Evolutionary conservation across 1,284 basidiomycete species (phyloP), one percentile per base, ranked within the genome.

Genomic region (Papiliotrema fonsecae): DNA sequence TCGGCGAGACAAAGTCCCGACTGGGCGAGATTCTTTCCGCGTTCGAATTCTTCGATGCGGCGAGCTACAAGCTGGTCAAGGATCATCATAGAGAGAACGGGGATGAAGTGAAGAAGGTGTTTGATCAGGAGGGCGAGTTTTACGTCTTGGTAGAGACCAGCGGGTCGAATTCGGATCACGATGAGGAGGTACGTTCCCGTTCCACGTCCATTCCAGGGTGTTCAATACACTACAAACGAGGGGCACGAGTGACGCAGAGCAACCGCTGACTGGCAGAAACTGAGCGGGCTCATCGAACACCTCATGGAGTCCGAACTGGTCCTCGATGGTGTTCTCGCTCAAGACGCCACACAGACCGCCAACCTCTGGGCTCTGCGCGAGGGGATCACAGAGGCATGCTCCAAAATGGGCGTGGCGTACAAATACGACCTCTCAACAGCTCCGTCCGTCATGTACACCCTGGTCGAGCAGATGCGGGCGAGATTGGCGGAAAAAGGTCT

Each of bases 361-460:
- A 85, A 86, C 0, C 75, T 98, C 2, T 98, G 96, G 96, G 83
- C 85, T 1, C 78, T 98, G 16, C 86, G 96, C n/a, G 96, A 99
- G 75, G 84, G 86, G 34, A 81, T 98, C 21, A 86, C 96, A 2
- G 96, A 98, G 72, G 88, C 93, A 1, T 82, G 89, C 2, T 88
- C 88, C 24, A 97, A 97, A 72, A 85, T 90, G 67, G 96, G 96
- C 39, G 90, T 90, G 60, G 85, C 87, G 5, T 98, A 96, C 79
- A 99, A 99, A 77, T 98, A 98, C 73, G 96, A 98, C 65, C 81
- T 99, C 35, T 93, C 89, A 18, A 83, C 98, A 28, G 94, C 94
- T 2, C 79, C 96, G 4, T 78, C 82, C 19, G 81, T 84, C 61
- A 98, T 98, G 81, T 87, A 97, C 76, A 81, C 82, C 25, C 82